Percentiles rank a stretch among this genome's conserved stretches.
These are phyloP conservation scores for Aspergillus udagawae DNA, from an alignment of 2,329 filamentous ascomycete species.

Conservation along the genomic window DNA sequence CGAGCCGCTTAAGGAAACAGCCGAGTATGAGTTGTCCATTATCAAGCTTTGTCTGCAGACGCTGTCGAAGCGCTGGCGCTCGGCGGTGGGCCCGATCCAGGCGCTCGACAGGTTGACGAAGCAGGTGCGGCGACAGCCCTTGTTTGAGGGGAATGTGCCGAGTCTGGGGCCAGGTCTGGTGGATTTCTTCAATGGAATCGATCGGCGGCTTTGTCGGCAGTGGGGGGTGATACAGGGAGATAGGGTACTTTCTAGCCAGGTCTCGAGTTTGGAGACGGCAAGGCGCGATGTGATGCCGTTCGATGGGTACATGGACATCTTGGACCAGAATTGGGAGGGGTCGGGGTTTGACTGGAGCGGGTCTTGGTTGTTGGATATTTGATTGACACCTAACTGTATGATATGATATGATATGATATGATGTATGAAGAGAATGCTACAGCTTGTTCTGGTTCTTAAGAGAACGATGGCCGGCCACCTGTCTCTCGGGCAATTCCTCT, in stretches of 20 bases:
- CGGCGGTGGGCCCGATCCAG: constrained; percentile 16
- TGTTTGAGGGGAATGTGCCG: constrained; percentile 12
- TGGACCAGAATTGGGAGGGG: constrained; percentile 21
- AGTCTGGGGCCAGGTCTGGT: neutral
- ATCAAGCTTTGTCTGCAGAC: constrained; percentile 27
- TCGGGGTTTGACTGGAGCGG: constrained; percentile 25
- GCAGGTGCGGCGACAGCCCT: constrained; percentile 19
- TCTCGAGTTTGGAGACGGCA: neutral
- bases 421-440: neutral
- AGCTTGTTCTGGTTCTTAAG: neutral
- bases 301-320: constrained; percentile 15
- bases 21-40: constrained; percentile 20
- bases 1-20: constrained; percentile 23
- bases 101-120: constrained; percentile 23
- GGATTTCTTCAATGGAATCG: neutral
- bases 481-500: constrained; percentile 17
- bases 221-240: neutral
- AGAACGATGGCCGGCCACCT: neutral
- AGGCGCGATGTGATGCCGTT: constrained; percentile 10
- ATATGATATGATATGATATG: neutral
- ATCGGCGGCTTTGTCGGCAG: neutral
- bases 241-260: neutral
- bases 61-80: constrained; percentile 23
- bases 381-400: neutral
- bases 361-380: constrained; percentile 22